Evolutionary conservation across 2,329 filamentous ascomycete genomes (phyloP), one percentile per base, ranked within the genome.

Genomic region (Phoma herbarum): DNA sequence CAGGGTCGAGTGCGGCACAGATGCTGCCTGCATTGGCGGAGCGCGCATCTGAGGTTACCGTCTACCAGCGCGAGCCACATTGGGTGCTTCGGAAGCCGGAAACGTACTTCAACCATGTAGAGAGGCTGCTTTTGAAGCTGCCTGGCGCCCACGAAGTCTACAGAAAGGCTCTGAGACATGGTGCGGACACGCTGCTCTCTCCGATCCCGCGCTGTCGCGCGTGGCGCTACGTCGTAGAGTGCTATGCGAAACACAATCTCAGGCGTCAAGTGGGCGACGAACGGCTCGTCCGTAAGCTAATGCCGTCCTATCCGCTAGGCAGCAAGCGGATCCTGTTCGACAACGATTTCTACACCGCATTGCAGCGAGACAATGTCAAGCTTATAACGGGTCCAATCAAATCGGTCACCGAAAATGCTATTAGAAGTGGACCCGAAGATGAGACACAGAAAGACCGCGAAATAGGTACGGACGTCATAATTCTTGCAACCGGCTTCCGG

Each of bases 1-100:
- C 52, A 12, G 35, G 52, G 1, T 55, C 44, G 2, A 43, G 33
- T 20, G 25, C 33, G 25, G 52, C 26, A 8, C 43, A 48, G 26
- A 55, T 55, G 44, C 23, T 43, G 18, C 52, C 44, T 1, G 16
- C 10, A 12, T 26, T 55, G 42, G 43, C 35, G 16, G 31, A 18
- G 25, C 12, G 9, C 9, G 39, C 26, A 16, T 26, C 52, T 3
- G 33, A 16, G 4, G 22, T 48, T 11, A 55, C 26, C 4, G 35
- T 43, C 3, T 48, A 55, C 16, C 26, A 48, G 44, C 52, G 33
- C 6, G 41, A 16, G 31, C 44, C 25, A 28, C 33, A 48, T 8
- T 48, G 43, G 33, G 9, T 55, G 3, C 52, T 55, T 20, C 44
- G 33, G 18, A 55, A 55, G 22, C 26, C 23, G 16, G 22, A 18